Conservation (phyloP, 108 stramenopile species). For the Pseudonitzschia delicatissima region DNA sequence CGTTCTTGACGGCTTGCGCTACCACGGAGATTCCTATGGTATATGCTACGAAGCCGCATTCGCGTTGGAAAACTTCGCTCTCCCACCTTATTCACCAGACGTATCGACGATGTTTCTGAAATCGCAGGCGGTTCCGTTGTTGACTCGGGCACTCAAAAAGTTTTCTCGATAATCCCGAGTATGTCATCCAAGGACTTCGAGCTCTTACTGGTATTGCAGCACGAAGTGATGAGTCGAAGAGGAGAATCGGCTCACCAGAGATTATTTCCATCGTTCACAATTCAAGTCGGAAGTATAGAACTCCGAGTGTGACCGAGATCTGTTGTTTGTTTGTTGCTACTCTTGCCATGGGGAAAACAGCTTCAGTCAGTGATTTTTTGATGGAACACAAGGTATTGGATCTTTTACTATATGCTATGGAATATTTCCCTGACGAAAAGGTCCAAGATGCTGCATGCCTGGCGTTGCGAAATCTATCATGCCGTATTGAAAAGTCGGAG, state of each 20-base stretch:
- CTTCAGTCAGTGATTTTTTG: constrained; percentile 4
- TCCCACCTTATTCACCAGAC: neutral
- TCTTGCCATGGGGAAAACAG: neutral
- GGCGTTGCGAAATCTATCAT: constrained; percentile 35
- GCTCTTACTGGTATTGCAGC: constrained; percentile 23
- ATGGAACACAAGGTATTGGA: constrained; percentile 22
- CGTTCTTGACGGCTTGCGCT: constrained; percentile 21
- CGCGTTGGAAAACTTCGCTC: constrained; percentile 27
- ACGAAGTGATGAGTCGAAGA: constrained; percentile 11
- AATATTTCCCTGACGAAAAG: constrained; percentile 12
- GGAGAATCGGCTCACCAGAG: constrained; percentile 4
- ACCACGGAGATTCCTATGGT: constrained; percentile 13
- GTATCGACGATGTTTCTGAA: constrained; percentile 9
- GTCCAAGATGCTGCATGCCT: constrained; percentile 30
- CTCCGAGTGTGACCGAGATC: constrained; percentile 4
- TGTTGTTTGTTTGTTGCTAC: constrained; percentile 18
- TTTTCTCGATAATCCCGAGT: constrained; percentile 3
- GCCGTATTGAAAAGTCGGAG: constrained; percentile 14
- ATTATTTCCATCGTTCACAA: constrained; percentile 5
- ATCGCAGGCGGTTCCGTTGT: constrained; percentile 10
- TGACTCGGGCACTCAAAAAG: constrained; percentile 16
- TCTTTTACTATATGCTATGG: constrained; percentile 10
- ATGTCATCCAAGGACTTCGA: constrained; percentile 23
- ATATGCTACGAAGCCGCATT: constrained; percentile 30
- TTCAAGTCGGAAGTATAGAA: constrained; percentile 10